Base-by-base conservation (phyloP, 2,329 filamentous ascomycete genomes). In the Talaromyces sp. region DNA sequence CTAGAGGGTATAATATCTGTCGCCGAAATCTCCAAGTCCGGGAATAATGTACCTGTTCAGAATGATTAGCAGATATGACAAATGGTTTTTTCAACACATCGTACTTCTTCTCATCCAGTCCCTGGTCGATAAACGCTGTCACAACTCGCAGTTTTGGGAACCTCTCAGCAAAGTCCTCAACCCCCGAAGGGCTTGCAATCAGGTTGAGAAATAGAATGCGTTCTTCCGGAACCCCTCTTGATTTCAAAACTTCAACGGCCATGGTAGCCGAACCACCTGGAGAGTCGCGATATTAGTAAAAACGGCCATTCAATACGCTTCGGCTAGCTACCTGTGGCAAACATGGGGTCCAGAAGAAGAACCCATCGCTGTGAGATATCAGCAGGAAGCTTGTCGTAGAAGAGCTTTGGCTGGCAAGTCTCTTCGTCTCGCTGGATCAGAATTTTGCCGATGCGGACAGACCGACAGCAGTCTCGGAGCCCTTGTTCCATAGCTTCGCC, bases 401-500 rank as follows among this genome's bases (percentile, higher is more conserved):
- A 99, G 10, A 99, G 84, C 76, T 92, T 95, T 12, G 95, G 95
- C 80, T 89, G 86, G 59, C 89, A 85, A 1, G 95, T 98, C 79
- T 98, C 95, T 78, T 99, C 95, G 69, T 99, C 95, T 61, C 95
- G 84, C 79, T 99, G 95, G 71, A 99, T 99, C 69, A 99, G 81
- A 66, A 99, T 99, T 83, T 99, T 99, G 67, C 95, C 95, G 71
- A 99, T 99, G 65, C 95, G 86, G 56, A 99, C 95, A n/a, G 91
- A 96, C 58, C 95, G 89, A 79, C 95, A 99, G 79, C 95, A 99
- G 77, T 99, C 94, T 63, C 95, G 85, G 64, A 99, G 81, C 2
- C 94, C 95, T 78, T 98, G 92, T 79, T 99, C 95, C 95, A 99
- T 99, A 63, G 94, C 91, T 79, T 99, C 95, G 57, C 95, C 95